Evolutionary conservation across 2,329 filamentous ascomycete genomes (phyloP).

Genomic region (Cladosporium colombiae): DNA sequence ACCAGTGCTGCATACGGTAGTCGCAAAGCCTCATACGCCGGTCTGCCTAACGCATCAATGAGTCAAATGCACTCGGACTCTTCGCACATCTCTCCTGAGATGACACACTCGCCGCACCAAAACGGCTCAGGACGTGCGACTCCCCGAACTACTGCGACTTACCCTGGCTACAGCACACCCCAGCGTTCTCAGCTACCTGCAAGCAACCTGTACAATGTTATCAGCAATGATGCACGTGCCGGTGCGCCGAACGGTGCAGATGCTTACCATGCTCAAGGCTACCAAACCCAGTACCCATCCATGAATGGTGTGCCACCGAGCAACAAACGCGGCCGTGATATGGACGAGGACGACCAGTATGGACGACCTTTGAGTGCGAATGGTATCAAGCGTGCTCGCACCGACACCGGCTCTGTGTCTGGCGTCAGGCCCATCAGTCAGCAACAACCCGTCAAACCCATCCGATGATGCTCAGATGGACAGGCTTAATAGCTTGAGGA

Average conservation of each 20-base stretch:
- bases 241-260: constrained; percentile 53
- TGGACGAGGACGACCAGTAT: constrained; percentile 65
- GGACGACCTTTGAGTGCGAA: constrained; percentile 63
- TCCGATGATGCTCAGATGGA: constrained; percentile 12
- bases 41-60: constrained; percentile 67
- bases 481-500: not conserved
- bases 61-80: constrained; percentile 67
- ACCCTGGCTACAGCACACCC: constrained; percentile 73
- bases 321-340: constrained; percentile 63
- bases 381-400: constrained; percentile 76
- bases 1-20: constrained; percentile 70
- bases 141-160: constrained; percentile 73
- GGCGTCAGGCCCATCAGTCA: constrained; percentile 33
- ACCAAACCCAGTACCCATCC: constrained; percentile 53
- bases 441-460: constrained; percentile 34
- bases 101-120: constrained; percentile 82
- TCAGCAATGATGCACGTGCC: constrained; percentile 66
- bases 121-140: constrained; percentile 81
- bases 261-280: constrained; percentile 69
- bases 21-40: constrained; percentile 74
- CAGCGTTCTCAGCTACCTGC: constrained; percentile 69
- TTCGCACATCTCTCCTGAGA: constrained; percentile 75
- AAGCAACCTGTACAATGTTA: constrained; percentile 85
- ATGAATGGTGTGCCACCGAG: constrained; percentile 65
- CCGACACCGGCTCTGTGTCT: constrained; percentile 42